A percentile compares a stretch with the other conserved stretches of the same genome.
phyloP scores from a whole-genome alignment of 495 filamentous ascomycete species.

The Hypoxylon fuscum region DNA sequence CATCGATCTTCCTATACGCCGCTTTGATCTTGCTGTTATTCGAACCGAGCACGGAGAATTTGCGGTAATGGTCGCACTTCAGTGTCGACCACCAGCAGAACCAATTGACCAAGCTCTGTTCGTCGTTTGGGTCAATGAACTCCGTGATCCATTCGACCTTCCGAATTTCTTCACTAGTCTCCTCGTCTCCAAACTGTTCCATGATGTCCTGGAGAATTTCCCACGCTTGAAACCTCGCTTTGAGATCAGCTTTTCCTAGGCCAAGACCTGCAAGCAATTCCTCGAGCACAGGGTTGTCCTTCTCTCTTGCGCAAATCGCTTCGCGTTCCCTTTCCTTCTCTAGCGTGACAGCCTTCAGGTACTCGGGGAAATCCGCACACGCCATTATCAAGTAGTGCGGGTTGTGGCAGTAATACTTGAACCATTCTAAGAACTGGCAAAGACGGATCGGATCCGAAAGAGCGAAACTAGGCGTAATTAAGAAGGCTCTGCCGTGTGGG shows the following conservation, averaged over 20 bases:
- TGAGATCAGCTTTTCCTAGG: constrained; percentile 30
- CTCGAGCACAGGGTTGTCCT: constrained; percentile 20
- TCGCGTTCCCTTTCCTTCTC: constrained; percentile 50
- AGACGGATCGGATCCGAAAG: constrained; percentile 60
- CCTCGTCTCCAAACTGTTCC: constrained; percentile 32
- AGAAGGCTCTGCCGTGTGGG: constrained; percentile 62
- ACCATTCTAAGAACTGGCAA: constrained; percentile 67
- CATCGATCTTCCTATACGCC: constrained; percentile 46
- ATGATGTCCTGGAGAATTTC: constrained; percentile 37
- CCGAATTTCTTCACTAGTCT: constrained; percentile 46
- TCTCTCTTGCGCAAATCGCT: constrained; percentile 19
- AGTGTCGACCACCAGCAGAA: constrained; percentile 62
- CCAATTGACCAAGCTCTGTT: constrained; percentile 62
- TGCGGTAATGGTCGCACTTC: constrained; percentile 56
- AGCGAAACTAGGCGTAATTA: constrained; percentile 72
- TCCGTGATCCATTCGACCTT: constrained; percentile 53
- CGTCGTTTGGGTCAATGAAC: constrained; percentile 60
- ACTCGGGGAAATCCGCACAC: constrained; percentile 54
- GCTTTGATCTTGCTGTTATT: constrained; percentile 38
- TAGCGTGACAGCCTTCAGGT: constrained; percentile 50
- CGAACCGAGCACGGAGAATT: constrained; percentile 59
- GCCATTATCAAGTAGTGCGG: constrained; percentile 39
- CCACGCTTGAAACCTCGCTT: constrained; percentile 35
- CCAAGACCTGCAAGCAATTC: constrained; percentile 19
- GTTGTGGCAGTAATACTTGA: constrained; percentile 43